Conservation (phyloP, 495 filamentous ascomycete species). For the Neurospora sp. region DNA sequence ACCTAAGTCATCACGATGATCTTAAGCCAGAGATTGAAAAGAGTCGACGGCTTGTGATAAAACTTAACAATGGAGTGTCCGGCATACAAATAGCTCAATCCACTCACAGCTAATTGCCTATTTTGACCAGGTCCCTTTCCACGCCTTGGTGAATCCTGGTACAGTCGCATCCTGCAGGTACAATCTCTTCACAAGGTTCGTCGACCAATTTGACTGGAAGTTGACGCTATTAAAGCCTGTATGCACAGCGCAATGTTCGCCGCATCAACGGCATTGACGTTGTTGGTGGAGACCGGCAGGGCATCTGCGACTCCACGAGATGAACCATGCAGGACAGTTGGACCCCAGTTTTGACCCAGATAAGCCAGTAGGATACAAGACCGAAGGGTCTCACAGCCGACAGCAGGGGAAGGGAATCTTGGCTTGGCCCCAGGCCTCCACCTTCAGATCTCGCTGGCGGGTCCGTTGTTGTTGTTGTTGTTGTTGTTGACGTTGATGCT, state of each 20-base stretch:
- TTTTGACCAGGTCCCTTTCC: background rate
- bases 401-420: background rate
- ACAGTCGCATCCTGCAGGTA: background rate
- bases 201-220: background rate
- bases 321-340: constrained; percentile 8
- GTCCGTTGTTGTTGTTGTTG: background rate
- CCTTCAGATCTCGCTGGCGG: background rate
- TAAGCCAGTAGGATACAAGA: constrained; percentile 16
- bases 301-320: constrained; percentile 2
- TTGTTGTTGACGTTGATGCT: background rate
- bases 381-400: constrained; percentile 2
- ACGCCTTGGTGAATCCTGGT: background rate
- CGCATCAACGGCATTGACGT: background rate
- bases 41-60: background rate
- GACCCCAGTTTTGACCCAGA: background rate
- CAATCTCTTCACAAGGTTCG: background rate
- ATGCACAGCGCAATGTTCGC: background rate
- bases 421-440: background rate
- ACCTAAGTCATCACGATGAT: background rate
- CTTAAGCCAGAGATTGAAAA: background rate
- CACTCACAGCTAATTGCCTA: background rate
- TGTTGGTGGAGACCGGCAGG: background rate
- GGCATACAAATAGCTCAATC: background rate
- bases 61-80: background rate
- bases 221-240: background rate